Evolutionary conservation across 129 eudicot species (phyloP).

Genomic region (Kitagawia praeruptora): DNA sequence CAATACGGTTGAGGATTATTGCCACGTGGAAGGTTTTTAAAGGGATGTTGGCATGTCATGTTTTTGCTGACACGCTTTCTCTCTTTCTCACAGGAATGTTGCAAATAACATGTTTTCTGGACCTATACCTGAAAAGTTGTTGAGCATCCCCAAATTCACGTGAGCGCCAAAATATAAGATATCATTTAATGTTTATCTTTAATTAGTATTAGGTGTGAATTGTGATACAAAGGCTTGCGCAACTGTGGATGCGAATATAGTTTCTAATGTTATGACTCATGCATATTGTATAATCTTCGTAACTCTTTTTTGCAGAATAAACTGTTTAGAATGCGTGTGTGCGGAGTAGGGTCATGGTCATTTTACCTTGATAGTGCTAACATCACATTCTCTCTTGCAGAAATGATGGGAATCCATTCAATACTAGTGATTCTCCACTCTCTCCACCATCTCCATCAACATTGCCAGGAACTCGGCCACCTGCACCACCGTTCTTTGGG

Average conservation of each 20-base stretch:
- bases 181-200: neutral
- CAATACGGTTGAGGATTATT: neutral
- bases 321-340: neutral
- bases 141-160: slow-evolving; percentile 62
- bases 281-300: neutral
- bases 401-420: slow-evolving; percentile 63
- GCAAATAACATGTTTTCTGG: slow-evolving; percentile 75
- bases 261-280: neutral
- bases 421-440: slow-evolving; percentile 46
- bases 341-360: neutral
- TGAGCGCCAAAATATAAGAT: slow-evolving; percentile 19
- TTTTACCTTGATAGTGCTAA: neutral
- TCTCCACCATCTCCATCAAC: slow-evolving; percentile 67
- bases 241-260: neutral
- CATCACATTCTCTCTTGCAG: slow-evolving; percentile 33
- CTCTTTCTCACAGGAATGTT: slow-evolving; percentile 45
- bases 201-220: neutral
- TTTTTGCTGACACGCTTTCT: neutral
- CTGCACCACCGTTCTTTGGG: slow-evolving; percentile 40
- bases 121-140: slow-evolving; percentile 77
- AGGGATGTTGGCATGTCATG: slow-evolving; percentile 4
- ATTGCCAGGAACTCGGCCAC: slow-evolving; percentile 37
- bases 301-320: neutral
- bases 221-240: neutral
- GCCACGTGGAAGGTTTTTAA: neutral